Percentiles rank a stretch among this genome's conserved stretches.
phyloP scores from a whole-genome alignment of 371 early-diverging fungal species.

The Nematocida ironsii region DNA sequence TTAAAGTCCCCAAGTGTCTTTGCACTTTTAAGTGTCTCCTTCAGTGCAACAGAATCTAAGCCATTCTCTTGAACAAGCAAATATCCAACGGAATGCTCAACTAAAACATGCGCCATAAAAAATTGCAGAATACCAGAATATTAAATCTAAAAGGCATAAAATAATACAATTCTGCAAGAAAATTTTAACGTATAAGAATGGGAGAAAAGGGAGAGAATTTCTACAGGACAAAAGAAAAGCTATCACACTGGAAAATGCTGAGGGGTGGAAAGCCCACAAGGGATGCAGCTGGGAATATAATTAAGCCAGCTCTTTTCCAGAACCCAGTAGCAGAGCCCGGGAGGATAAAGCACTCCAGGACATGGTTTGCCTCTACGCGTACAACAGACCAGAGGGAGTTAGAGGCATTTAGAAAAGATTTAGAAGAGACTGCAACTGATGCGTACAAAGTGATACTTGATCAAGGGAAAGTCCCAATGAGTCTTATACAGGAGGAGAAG shows the following conservation, averaged over 20 bases:
- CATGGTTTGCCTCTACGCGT: slow-evolving; percentile 93
- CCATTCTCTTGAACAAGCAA: slow-evolving; percentile 23
- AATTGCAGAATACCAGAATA: slow-evolving; percentile 22
- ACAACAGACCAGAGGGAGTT: slow-evolving; percentile 76
- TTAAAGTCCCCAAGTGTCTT: slow-evolving; percentile 35
- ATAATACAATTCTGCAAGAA: slow-evolving; percentile 1
- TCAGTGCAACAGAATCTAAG: neutral
- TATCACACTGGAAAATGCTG: slow-evolving; percentile 67
- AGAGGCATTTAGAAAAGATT: slow-evolving; percentile 74
- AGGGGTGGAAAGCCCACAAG: slow-evolving; percentile 75
- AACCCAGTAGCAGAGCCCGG: slow-evolving; percentile 74
- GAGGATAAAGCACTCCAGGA: slow-evolving; percentile 84
- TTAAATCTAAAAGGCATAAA: neutral
- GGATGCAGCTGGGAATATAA: slow-evolving; percentile 81
- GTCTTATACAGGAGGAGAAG: slow-evolving; percentile 76
- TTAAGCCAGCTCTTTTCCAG: slow-evolving; percentile 89
- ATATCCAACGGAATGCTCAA: slow-evolving; percentile 55
- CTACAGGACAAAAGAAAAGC: slow-evolving; percentile 68
- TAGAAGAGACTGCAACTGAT: slow-evolving; percentile 69
- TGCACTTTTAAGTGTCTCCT: slow-evolving; percentile 18
- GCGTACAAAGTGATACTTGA: slow-evolving; percentile 90
- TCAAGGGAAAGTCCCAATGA: slow-evolving; percentile 92
- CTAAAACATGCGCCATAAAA: slow-evolving; percentile 47
- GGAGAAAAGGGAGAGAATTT: slow-evolving; percentile 67
- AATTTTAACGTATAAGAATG: slow-evolving; percentile 5